Base-by-base conservation (phyloP, 2,329 filamentous ascomycete genomes). In the Ambrosiella xylebori region DNA sequence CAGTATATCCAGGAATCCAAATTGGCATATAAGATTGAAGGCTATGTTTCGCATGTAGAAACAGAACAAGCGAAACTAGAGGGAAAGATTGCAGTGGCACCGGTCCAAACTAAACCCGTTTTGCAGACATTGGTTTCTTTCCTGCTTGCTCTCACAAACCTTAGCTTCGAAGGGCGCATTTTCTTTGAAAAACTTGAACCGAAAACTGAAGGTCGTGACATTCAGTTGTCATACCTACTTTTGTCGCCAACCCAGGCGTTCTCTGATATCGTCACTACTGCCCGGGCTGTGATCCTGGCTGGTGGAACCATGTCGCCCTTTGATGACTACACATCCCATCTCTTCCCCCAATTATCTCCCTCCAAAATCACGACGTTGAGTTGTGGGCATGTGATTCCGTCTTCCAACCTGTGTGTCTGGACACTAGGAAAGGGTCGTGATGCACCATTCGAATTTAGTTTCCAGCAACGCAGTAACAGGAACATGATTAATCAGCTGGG, bases 271-370 rank as follows among this genome's bases (percentile, higher is more conserved):
- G 88, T 91, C 1, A 82, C 87, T 37, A 82, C 86, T 61, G 88
- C 93, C 0, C 78, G 89, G 59, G 87, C 91, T 1, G 86, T 98
- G 2, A 85, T 98, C 47, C 74, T 98, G 2, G 93, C 90, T 0
- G 93, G 93, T 59, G 93, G 93, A 19, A 98, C 93, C 35, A 97
- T 98, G 93, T 95, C 93, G 1, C 93, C 93, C 0, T 95, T 97
- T 73, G 80, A 84, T 27, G 93, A 97, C 70, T 98, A 95, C 69
- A 82, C 79, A 40, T 78, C 85, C 3, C 87, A 96, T 64, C 75
- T 98, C 0, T 93, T 98, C 62, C 86, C 91, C 0, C 84, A 86
- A 54, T 69, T 95, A 0, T 67, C 78, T 0, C 64, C 75, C 0
- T 69, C 73, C 0, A 80, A 80, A 59, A 78, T 97, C 50, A 83